These are phyloP conservation scores for Sindora glabra DNA, from an alignment of 306 rosid genomes.

Conservation along the genomic window DNA sequence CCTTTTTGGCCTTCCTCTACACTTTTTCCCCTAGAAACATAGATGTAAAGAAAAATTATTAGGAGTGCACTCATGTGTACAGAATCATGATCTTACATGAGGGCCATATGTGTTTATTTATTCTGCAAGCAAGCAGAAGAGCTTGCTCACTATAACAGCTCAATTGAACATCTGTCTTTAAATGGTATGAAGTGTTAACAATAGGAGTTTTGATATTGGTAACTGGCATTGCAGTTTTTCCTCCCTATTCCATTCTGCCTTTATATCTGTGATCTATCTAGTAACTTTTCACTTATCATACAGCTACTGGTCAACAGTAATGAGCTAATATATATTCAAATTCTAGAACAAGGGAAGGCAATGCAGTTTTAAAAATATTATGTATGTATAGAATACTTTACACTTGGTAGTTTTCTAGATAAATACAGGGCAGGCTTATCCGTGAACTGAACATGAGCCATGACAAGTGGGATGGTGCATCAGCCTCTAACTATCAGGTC, in stretches of 20 bases:
- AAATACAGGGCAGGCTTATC: slow-evolving; percentile 6
- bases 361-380: slow-evolving; percentile 6
- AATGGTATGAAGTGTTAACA: neutral
- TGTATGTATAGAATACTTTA: too few species aligned
- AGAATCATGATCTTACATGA: too few species aligned
- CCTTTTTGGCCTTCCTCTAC: too few species aligned
- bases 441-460: slow-evolving; percentile 3
- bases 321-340: too few species aligned
- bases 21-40: too few species aligned
- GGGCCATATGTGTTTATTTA: too few species aligned
- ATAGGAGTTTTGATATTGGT: neutral
- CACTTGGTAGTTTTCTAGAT: neutral
- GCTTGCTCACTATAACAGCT: too few species aligned
- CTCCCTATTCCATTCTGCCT: neutral
- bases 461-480: too few species aligned
- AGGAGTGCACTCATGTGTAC: too few species aligned
- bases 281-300: slow-evolving; percentile 5
- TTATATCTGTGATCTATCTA: too few species aligned
- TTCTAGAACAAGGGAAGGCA: slow-evolving; percentile 1
- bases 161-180: neutral
- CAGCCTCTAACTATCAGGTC: neutral
- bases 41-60: too few species aligned
- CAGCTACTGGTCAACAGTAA: neutral
- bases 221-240: neutral
- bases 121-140: too few species aligned